Evolutionary conservation across 2,329 filamentous ascomycete genomes (phyloP), one percentile per base, ranked within the genome.

Genomic region (Ustilaginoidea virens): DNA sequence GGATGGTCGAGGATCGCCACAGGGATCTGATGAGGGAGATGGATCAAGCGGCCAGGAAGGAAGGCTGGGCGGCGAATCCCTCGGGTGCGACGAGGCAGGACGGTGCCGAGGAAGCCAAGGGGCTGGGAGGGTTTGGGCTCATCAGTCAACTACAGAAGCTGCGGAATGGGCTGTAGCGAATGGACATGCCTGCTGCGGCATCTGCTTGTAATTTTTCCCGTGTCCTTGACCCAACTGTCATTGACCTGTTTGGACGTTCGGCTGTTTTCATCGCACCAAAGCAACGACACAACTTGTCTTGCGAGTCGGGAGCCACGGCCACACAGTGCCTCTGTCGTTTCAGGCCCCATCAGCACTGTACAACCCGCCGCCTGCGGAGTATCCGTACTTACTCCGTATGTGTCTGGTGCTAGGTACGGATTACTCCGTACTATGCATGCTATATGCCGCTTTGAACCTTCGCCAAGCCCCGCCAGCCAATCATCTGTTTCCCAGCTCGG

Each of bases 1-100:
- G 74, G 58, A 66, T 82, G 53, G 81, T 93, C 2, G 85, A 94
- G 46, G 87, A 94, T 38, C 61, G 61, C 33, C 67, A 67, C 37
- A 55, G 56, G 38, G 65, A 68, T 33, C 43, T 73, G 32, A 42
- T 69, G 40, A 56, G 53, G 37, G 68, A 70, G 41, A 49, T 60
- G 39, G 66, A 70, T 33, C 56, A 58, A 42, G 46, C 39, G 25
- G 40, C 39, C 27, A 55, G 42, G 30, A 52, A 52, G 36, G 52
- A 55, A 30, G 41, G 45, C 23, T 48, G 40, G 40, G 39, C 36
- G 28, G 39, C 34, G 25, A 52, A 50, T 26, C 48, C 46, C 19
- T 41, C 37, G 14, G 40, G 31, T 13, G 22, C 21, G 31, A 33
- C 45, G 29, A 29, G 41, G 44, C 20, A 39, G 40, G 27, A 41